A percentile compares a stretch with the other conserved stretches of the same genome.
Conservation (phyloP, 345 rosid genomes). For the thale cress (Arabidopsis thaliana) region TAIR10.1 NC_003076.8:23305001-23305500, state of each 20-base stretch:
- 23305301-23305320: constrained; percentile 76
- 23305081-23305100: constrained; percentile 50
- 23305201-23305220: constrained; percentile 41
- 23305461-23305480: neutral
- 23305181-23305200: constrained; percentile 46
- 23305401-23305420: constrained; percentile 57
- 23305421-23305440: constrained; percentile 59
- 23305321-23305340: constrained; percentile 69
- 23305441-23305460: neutral
- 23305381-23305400: constrained; percentile 58
- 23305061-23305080: constrained; percentile 50
- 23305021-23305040: neutral
- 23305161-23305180: constrained; percentile 53
- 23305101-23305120: constrained; percentile 53
- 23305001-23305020: constrained; percentile 1
- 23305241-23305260: constrained; percentile 51
- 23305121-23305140: constrained; percentile 56
- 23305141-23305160: constrained; percentile 47
- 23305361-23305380: constrained; percentile 57
- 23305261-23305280: constrained; percentile 56
- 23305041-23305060: constrained; percentile 18
- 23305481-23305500: neutral
- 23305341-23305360: constrained; percentile 70
- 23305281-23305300: constrained; percentile 66
- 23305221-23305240: constrained; percentile 46